Evolutionary conservation across 805 yeast genomes (phyloP).

Genomic region (Candida bentonensis): DNA sequence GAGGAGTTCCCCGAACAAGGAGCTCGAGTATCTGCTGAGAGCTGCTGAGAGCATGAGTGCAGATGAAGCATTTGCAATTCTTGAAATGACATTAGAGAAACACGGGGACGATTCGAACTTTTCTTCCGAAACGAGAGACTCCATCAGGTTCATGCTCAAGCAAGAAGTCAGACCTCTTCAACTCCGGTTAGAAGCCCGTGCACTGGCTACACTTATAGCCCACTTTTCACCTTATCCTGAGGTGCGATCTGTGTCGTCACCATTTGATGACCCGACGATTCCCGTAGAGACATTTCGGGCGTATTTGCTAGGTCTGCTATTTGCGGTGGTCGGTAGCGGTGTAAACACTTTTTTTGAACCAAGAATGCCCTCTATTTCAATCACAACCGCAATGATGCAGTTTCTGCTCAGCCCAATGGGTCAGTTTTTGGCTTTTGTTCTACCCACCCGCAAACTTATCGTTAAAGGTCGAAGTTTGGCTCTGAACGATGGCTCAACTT

Average conservation of each 20-base stretch:
- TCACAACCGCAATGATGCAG: background rate
- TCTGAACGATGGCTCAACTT: slow-evolving; percentile 45
- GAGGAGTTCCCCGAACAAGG: too few relatives aligned
- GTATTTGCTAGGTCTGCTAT: background rate
- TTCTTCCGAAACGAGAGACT: background rate
- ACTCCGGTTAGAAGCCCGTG: background rate
- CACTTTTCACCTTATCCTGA: background rate
- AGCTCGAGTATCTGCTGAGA: background rate
- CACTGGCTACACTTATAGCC: background rate
- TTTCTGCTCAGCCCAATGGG: background rate
- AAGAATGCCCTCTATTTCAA: background rate
- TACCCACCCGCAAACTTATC: background rate
- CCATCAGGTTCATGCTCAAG: background rate
- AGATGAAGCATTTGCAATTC: background rate
- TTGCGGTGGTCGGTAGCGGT: background rate
- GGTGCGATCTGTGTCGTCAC: background rate
- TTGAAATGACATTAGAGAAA: background rate
- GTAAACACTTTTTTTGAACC: background rate
- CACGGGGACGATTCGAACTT: background rate
- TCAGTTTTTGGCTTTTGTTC: background rate
- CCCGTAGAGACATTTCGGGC: background rate
- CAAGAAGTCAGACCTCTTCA: background rate
- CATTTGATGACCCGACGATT: background rate
- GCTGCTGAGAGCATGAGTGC: background rate
- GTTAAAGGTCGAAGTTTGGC: background rate